Evolutionary conservation across 2,329 filamentous ascomycete genomes (phyloP).

Genomic region (Xylaria sp.): DNA sequence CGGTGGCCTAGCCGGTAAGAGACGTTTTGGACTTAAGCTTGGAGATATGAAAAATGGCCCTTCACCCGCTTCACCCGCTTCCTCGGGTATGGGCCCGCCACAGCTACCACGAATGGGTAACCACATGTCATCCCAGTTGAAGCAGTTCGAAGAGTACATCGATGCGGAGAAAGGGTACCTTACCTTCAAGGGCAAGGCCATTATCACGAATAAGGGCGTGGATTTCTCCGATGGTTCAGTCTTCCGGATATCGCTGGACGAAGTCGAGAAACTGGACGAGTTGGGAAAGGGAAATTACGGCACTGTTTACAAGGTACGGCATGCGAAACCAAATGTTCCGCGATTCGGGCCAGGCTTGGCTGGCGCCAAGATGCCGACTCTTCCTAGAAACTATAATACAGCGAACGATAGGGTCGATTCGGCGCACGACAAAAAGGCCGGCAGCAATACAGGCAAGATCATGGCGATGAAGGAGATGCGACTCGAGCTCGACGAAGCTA

Average conservation of each 20-base stretch:
- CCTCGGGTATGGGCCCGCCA: conserved; percentile 32
- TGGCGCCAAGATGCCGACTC: conserved; percentile 40
- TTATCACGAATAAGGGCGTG: conserved; percentile 82
- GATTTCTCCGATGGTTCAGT: conserved; percentile 85
- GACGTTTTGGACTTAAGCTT: conserved; percentile 57
- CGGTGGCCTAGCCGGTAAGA: conserved; percentile 55
- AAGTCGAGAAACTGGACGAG: conserved; percentile 89
- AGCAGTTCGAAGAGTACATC: conserved; percentile 70
- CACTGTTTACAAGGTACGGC: conserved; percentile 93
- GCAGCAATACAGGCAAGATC: conserved; percentile 61
- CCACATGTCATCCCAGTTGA: conserved; percentile 44
- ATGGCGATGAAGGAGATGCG: conserved; percentile 99
- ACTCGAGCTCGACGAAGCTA: conserved; percentile 90
- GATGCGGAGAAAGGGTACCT: conserved; percentile 88
- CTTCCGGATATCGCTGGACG: conserved; percentile 88
- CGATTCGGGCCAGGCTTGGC: conserved; percentile 56
- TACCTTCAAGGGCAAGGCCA: conserved; percentile 87
- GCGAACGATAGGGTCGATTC: conserved; percentile 15
- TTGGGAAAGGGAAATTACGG: conserved; percentile 97
- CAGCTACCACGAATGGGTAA: conserved; percentile 31
- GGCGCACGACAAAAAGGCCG: conserved; percentile 31
- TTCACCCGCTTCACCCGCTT: conserved; percentile 39
- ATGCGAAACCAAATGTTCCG: conserved; percentile 60
- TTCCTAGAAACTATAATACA: conserved; percentile 35
- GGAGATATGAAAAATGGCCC: conserved; percentile 44